Conservation (phyloP, 2,329 filamentous ascomycete species). For the Phyllosticta paracitricarpa region DNA sequence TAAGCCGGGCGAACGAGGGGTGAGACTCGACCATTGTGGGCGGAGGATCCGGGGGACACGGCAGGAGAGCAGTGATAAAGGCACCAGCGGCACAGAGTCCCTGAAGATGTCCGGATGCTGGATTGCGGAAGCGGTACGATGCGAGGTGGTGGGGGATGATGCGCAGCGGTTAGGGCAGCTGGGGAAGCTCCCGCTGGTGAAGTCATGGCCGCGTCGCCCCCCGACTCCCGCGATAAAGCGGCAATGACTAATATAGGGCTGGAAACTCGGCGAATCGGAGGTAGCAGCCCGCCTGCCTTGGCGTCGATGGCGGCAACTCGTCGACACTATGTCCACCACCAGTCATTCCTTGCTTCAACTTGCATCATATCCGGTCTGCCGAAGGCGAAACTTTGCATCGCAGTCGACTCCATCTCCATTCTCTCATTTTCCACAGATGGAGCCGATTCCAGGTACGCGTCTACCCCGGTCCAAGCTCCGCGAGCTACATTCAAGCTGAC, state of each 20-base stretch:
- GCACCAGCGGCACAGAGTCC: background rate
- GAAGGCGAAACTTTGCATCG: background rate
- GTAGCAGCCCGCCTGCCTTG: background rate
- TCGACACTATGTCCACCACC: background rate
- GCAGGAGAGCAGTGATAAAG: background rate
- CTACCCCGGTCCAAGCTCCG: background rate
- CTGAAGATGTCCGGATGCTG: background rate
- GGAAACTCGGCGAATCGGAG: background rate
- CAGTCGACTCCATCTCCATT: background rate
- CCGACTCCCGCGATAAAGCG: background rate
- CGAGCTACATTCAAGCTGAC: background rate
- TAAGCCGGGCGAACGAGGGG: background rate
- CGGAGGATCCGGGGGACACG: background rate
- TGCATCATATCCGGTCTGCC: background rate
- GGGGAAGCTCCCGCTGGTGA: background rate
- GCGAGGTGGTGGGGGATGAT: slow-evolving; percentile 10
- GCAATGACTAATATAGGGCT: background rate
- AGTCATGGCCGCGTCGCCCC: background rate
- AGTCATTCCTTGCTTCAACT: background rate
- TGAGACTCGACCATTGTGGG: slow-evolving; percentile 2
- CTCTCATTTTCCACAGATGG: background rate
- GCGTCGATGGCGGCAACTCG: background rate
- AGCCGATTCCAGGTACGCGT: slow-evolving; percentile 8
- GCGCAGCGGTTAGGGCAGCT: background rate
- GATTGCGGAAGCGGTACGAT: slow-evolving; percentile 3